phyloP scores from a whole-genome alignment of 2,329 filamentous ascomycete species.

The Xylariaceae sp. region DNA sequence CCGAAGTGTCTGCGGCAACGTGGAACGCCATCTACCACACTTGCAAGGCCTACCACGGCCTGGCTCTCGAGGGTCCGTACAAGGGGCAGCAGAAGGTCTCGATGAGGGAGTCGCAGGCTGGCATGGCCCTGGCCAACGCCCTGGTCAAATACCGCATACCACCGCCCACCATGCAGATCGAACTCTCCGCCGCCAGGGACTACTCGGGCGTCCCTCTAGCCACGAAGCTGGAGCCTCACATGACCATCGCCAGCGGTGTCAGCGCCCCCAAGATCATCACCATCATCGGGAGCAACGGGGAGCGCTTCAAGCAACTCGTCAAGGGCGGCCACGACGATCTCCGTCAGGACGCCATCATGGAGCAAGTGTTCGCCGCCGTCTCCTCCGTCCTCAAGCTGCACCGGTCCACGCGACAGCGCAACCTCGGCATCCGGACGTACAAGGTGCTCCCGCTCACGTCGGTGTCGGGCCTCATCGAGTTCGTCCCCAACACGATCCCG shows the following conservation, averaged over 20 bases:
- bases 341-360: constrained; percentile 97
- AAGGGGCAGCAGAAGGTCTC: constrained; percentile 60
- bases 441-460: constrained; percentile 88
- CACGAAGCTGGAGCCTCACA: constrained; percentile 62
- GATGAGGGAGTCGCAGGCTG: constrained; percentile 57
- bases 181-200: constrained; percentile 64
- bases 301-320: constrained; percentile 80
- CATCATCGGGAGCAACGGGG: constrained; percentile 70
- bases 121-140: constrained; percentile 55
- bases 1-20: constrained; percentile 44
- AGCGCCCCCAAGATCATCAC: constrained; percentile 93
- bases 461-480: constrained; percentile 88
- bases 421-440: constrained; percentile 89
- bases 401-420: constrained; percentile 78
- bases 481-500: constrained; percentile 88
- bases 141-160: constrained; percentile 67
- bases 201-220: constrained; percentile 76
- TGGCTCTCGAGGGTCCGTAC: constrained; percentile 64
- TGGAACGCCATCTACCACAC: constrained; percentile 71
- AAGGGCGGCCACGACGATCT: constrained; percentile 96
- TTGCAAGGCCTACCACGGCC: constrained; percentile 58
- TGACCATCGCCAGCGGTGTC: constrained; percentile 82
- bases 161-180: constrained; percentile 82
- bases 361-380: constrained; percentile 96
- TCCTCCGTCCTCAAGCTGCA: constrained; percentile 84